These are phyloP conservation scores for Neurospora africana DNA, from an alignment of 495 filamentous ascomycete species.

Conservation along the genomic window DNA sequence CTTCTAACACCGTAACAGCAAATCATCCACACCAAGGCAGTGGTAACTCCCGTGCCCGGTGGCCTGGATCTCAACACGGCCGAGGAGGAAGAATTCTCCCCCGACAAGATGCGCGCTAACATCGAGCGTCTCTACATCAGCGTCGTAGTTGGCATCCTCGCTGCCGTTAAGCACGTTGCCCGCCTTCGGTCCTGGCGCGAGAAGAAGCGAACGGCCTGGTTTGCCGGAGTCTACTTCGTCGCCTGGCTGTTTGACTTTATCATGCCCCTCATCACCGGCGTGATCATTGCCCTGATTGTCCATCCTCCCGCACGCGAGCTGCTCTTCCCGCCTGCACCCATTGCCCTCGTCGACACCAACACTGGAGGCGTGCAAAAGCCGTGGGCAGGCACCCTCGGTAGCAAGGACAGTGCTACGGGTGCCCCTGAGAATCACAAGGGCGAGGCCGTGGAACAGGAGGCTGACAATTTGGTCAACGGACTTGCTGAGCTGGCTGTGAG, in stretches of 20 bases:
- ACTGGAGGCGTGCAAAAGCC: slow-evolving; percentile 61
- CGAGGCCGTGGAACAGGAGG: slow-evolving; percentile 79
- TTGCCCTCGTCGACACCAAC: slow-evolving; percentile 51
- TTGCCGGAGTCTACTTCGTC: slow-evolving; percentile 56
- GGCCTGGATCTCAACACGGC: slow-evolving; percentile 73
- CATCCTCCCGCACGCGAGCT: slow-evolving; percentile 52
- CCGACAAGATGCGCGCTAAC: slow-evolving; percentile 71
- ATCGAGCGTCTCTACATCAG: slow-evolving; percentile 83
- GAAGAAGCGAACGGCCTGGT: slow-evolving; percentile 52
- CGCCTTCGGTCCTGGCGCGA: slow-evolving; percentile 76
- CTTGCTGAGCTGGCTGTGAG: slow-evolving; percentile 65
- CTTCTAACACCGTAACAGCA: slow-evolving; percentile 39
- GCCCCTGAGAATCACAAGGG: slow-evolving; percentile 77
- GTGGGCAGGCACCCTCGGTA: slow-evolving; percentile 58
- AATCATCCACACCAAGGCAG: slow-evolving; percentile 78
- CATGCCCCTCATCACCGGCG: slow-evolving; percentile 45
- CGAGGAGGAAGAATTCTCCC: slow-evolving; percentile 75
- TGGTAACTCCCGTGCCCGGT: slow-evolving; percentile 33
- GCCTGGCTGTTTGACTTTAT: slow-evolving; percentile 73
- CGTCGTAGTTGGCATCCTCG: slow-evolving; percentile 57
- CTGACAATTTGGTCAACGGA: slow-evolving; percentile 67
- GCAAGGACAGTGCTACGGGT: slow-evolving; percentile 68
- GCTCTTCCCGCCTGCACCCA: slow-evolving; percentile 66
- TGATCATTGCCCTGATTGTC: slow-evolving; percentile 54
- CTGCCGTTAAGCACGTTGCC: slow-evolving; percentile 60